Percentiles rank a stretch among this genome's conserved stretches.
phyloP scores from a whole-genome alignment of 2,329 filamentous ascomycete species.

The Monilinia polystroma region DNA sequence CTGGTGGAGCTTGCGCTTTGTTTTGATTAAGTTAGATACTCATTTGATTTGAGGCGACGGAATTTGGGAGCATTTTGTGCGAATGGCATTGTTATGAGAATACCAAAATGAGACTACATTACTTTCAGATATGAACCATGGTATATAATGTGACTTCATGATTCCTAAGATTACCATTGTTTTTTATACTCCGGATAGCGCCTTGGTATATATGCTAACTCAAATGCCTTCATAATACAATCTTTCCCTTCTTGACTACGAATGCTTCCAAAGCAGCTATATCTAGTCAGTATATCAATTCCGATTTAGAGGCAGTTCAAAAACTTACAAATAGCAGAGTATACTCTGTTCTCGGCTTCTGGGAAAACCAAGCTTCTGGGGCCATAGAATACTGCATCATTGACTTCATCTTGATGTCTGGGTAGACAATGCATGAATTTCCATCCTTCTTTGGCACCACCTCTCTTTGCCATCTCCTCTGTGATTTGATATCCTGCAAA shows the following conservation, averaged over 20 bases:
- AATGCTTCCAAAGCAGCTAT: constrained; percentile 78
- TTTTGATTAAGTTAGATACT: neutral
- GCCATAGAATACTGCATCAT: constrained; percentile 92
- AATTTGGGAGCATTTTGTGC: neutral
- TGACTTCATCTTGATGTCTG: constrained; percentile 87
- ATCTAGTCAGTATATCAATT: constrained; percentile 25
- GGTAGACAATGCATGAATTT: constrained; percentile 99
- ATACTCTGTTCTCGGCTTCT: constrained; percentile 92
- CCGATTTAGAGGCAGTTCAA: neutral
- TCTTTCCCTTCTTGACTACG: constrained; percentile 88
- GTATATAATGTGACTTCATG: constrained; percentile 1
- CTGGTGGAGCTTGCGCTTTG: neutral
- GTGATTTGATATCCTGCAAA: constrained; percentile 94
- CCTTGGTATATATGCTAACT: constrained; percentile 17
- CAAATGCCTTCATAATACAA: constrained; percentile 43
- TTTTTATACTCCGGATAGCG: constrained; percentile 22
- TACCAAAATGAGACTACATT: neutral
- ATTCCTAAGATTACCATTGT: constrained; percentile 9
- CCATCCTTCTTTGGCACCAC: constrained; percentile 85
- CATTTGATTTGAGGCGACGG: neutral
- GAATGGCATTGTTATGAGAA: neutral
- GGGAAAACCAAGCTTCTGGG: constrained; percentile 82
- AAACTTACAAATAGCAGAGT: constrained; percentile 74
- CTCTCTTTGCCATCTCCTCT: constrained; percentile 74
- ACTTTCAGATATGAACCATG: constrained; percentile 8